These are phyloP conservation scores for Gossypium ekmanianum DNA, from an alignment of 345 rosid species.

Conservation along the genomic window DNA sequence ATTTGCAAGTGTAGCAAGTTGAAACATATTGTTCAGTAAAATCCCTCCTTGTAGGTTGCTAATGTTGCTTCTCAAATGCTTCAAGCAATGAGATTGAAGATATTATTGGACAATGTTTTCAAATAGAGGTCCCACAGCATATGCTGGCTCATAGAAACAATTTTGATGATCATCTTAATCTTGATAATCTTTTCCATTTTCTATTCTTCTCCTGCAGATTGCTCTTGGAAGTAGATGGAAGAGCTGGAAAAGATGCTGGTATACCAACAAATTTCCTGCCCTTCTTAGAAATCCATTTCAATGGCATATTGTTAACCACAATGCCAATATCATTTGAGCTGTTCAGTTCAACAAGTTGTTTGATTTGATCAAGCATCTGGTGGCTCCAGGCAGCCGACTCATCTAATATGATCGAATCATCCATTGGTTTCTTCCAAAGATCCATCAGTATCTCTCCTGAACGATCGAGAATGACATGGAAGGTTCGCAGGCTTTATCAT, in stretches of 20 bases:
- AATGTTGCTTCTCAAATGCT: not conserved
- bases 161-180: slow-evolving; percentile 30
- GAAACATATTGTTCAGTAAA: not conserved
- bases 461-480: slow-evolving; percentile 68
- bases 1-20: not conserved
- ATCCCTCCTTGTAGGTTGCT: not conserved
- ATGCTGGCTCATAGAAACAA: not conserved
- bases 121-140: not conserved
- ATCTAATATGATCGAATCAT: slow-evolving; percentile 67
- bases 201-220: slow-evolving; percentile 28
- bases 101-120: not conserved
- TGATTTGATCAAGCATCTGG: slow-evolving; percentile 75
- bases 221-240: slow-evolving; percentile 33
- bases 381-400: slow-evolving; percentile 63
- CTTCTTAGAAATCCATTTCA: slow-evolving; percentile 78
- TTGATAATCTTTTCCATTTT: slow-evolving; percentile 47
- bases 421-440: slow-evolving; percentile 65
- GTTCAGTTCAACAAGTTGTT: slow-evolving; percentile 61
- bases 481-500: slow-evolving; percentile 34
- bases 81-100: not conserved
- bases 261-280: slow-evolving; percentile 67
- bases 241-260: slow-evolving; percentile 51
- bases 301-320: slow-evolving; percentile 57
- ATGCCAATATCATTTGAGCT: slow-evolving; percentile 50
- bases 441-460: slow-evolving; percentile 44